Base-by-base conservation (phyloP, 179 eudicot species). In the Silene noctiflora region DNA sequence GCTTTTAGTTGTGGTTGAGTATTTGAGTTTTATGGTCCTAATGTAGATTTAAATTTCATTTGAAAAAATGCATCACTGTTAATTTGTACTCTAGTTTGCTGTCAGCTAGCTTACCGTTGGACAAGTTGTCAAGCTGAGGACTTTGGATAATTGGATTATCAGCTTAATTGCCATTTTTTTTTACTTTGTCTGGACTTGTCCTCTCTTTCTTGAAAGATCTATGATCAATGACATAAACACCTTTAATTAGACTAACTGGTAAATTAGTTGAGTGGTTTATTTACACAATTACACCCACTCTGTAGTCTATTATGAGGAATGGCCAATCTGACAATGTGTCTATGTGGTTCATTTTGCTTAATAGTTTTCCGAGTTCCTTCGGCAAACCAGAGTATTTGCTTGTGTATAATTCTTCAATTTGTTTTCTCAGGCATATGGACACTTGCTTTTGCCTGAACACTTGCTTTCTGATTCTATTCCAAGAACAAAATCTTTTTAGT, bases 401-500 rank as follows among this genome's bases (percentile, higher is more conserved):
- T 22, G 4, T n/a, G 22, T 12, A 10, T 66, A 46, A 13, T 33
- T 12, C 6, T 16, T 22, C 68, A 35, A 9, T 42, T 19, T 48
- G 21, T 29, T 17, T 20, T 20, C 61, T 42, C 73, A 70, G 73
- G 73, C 25, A 70, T 69, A 24, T 48, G 60, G 73, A 70, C 35
- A 70, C 13, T 24, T 67, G 71, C 71, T 39, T 42, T 5, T 35
- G 33, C 33, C 33, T 29, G 33, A 29, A 29, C 33, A 29, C 3
- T 29, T 33, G 39, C 39, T 33, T 33, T 33, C 39, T 21, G 39
- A 44, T 71, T 76, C 20, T 21, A 14, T 35, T 55, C 21, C 67
- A 16, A 56, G 22, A 33, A 6, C 48, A 12, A 21, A 39, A 64
- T 39, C 16, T 33, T 22, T 14, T 42, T 13, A 69, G 56, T 62